Conservation (phyloP, 176 grass and related monocot species). For the Aegilops umbellulata region DNA sequence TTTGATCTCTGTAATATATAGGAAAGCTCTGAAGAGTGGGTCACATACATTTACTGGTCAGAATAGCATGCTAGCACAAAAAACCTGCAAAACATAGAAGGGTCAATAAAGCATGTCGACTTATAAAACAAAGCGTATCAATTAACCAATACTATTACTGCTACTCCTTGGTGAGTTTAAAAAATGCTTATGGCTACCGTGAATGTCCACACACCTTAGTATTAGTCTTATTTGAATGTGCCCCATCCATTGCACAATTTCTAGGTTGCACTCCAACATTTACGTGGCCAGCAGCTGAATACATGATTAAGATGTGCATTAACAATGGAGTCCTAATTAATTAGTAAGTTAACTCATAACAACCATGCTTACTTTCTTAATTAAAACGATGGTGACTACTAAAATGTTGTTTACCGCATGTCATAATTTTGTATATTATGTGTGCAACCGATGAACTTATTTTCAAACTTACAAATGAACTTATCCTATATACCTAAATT, state of each 20-base stretch:
- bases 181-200: background rate
- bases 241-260: background rate
- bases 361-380: conserved; percentile 38
- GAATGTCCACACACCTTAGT: background rate
- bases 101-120: background rate
- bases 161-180: background rate
- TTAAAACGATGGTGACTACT: conserved; percentile 17
- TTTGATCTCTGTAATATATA: background rate
- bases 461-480: background rate
- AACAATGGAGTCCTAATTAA: background rate
- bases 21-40: background rate
- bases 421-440: background rate
- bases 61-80: background rate
- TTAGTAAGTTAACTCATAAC: conserved; percentile 31
- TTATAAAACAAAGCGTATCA: background rate
- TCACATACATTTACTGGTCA: background rate
- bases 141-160: background rate
- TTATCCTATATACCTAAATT: background rate
- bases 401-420: conserved; percentile 2
- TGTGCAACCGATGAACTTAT: background rate
- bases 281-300: background rate
- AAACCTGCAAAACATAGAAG: background rate
- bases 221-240: background rate
- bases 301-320: background rate
- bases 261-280: conserved; percentile 11